Evolutionary conservation across 148 eudicot genomes (phyloP).

Genomic region (Rhododendron molle): DNA sequence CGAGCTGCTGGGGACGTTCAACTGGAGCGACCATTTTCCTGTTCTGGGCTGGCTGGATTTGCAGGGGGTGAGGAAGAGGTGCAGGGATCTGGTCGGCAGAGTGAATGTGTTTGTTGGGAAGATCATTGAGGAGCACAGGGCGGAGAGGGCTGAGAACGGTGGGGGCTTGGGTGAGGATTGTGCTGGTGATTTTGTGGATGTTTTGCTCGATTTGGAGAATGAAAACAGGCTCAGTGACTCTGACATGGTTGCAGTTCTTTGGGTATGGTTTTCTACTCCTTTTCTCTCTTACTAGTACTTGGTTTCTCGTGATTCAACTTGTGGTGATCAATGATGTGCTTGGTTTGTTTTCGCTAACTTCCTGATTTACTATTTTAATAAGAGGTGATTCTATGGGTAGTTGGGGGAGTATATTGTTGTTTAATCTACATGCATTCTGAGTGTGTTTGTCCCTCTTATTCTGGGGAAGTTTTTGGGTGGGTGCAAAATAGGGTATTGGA

Average conservation of each 20-base stretch:
- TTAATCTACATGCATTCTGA: not conserved
- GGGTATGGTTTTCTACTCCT: no score
- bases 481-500: no score
- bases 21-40: conserved; percentile 91
- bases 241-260: conserved; percentile 91
- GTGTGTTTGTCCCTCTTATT: not conserved
- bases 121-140: conserved; percentile 56
- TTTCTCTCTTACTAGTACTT: no score
- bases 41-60: conserved; percentile 68
- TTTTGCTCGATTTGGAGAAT: conserved; percentile 68
- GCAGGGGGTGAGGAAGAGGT: conserved; percentile 77
- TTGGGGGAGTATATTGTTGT: not conserved
- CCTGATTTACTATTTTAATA: not conserved
- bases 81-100: conserved; percentile 38
- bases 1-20: conserved; percentile 66
- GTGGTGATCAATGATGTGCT: not conserved
- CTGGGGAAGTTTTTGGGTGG: no score
- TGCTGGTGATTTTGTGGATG: conserved; percentile 74
- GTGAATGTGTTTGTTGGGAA: conserved; percentile 72
- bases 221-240: conserved; percentile 55
- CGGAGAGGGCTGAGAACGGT: conserved; percentile 16
- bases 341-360: not conserved
- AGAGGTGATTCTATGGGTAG: not conserved
- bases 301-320: not conserved
- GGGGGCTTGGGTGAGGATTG: conserved; percentile 23